These are phyloP conservation scores for Yarrowia phangngaensis DNA, from an alignment of 805 yeast species.

Conservation along the genomic window DNA sequence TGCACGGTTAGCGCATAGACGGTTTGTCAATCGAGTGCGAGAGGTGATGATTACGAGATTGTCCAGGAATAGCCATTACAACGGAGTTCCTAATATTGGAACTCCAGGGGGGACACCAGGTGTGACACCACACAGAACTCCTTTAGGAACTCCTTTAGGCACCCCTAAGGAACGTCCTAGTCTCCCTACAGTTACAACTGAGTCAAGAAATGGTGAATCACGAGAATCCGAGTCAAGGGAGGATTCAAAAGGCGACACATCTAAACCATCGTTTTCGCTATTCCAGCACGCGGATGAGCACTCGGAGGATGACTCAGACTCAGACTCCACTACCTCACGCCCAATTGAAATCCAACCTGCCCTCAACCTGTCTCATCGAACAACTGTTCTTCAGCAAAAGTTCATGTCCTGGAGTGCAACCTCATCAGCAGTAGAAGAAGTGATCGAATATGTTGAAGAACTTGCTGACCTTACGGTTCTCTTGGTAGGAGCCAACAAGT, in stretches of 20 bases:
- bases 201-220: too few relatives aligned
- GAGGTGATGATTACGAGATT: constrained; percentile 36
- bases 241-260: too few relatives aligned
- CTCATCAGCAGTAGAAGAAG: constrained; percentile 48
- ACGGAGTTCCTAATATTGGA: constrained; percentile 8
- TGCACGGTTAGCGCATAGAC: constrained; percentile 47
- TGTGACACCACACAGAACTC: constrained; percentile 2
- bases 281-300: too few relatives aligned
- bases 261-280: too few relatives aligned
- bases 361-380: constrained; percentile 29
- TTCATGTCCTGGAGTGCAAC: constrained; percentile 52
- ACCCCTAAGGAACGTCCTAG: constrained; percentile 2
- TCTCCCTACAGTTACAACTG: constrained; percentile 8
- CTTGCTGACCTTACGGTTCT: constrained; percentile 43
- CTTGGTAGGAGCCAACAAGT: constrained; percentile 49
- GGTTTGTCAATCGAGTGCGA: constrained; percentile 46
- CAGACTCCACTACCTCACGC: background rate
- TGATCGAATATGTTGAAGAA: constrained; percentile 50
- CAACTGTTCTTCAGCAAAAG: constrained; percentile 36
- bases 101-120: constrained; percentile 15
- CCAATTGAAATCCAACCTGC: constrained; percentile 10
- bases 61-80: constrained; percentile 12
- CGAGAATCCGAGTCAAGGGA: too few relatives aligned
- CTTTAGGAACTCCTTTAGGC: constrained; percentile 1
- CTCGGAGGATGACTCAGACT: constrained; percentile 13